phyloP scores from a whole-genome alignment of 345 rosid genomes.

The Hirschfeldia incana region DNA sequence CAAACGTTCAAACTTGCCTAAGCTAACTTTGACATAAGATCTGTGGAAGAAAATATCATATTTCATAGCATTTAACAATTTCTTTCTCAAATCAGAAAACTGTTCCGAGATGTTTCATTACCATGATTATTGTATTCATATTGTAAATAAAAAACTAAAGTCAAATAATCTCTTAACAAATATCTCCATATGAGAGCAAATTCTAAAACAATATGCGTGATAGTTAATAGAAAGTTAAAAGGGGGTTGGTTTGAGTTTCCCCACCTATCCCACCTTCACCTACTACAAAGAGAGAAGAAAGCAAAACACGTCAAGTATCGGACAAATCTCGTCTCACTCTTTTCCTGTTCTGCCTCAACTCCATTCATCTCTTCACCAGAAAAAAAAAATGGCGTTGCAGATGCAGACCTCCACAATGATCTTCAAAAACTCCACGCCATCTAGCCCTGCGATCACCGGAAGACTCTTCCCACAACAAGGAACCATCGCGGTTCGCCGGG shows the following conservation, averaged over 20 bases:
- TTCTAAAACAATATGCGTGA: background rate
- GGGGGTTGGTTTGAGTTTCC: constrained; percentile 28
- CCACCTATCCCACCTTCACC: constrained; percentile 31
- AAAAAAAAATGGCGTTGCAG: constrained; percentile 25
- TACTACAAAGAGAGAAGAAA: background rate
- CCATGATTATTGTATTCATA: background rate
- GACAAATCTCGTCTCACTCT: background rate
- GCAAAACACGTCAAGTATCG: background rate
- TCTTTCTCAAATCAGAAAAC: background rate
- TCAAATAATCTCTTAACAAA: background rate
- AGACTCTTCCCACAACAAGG: background rate
- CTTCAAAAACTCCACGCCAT: constrained; percentile 11
- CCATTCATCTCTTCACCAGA: background rate
- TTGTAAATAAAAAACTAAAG: background rate
- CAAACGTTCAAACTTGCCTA: background rate
- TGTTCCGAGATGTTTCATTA: background rate
- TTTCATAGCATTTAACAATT: background rate
- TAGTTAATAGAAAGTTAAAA: background rate
- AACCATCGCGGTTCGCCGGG: constrained; percentile 19
- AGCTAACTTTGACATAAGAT: background rate
- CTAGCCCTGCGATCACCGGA: background rate
- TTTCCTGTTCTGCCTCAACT: background rate
- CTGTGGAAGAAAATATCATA: background rate
- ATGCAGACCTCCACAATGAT: constrained; percentile 12
- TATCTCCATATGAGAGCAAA: background rate